Base-by-base conservation (phyloP, 805 yeast species). In the Cyberlindnera japonica region DNA sequence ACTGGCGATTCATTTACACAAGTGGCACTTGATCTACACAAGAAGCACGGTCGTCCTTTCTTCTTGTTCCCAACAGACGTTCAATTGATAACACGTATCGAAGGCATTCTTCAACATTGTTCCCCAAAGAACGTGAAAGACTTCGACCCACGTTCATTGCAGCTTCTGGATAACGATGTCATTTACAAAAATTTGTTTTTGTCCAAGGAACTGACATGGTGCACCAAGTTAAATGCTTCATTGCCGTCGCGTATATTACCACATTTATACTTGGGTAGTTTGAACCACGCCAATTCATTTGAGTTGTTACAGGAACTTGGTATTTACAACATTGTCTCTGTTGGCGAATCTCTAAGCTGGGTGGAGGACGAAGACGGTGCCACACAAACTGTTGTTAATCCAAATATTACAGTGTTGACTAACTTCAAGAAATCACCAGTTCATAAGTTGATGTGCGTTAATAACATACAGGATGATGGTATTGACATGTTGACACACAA, bases 401-500 rank as follows among this genome's bases (percentile, higher is more conserved):
- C 36, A 5, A 56, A 49, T 22, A 54, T 54, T 33, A 32, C 55
- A 4, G 31, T 52, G 1, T 25, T 50, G 6, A 40, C 42, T 16
- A 45, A 43, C 11, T 49, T 53, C 39, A 14, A 35, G 4, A 23
- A 43, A 3, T 38, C 49, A 2, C 51, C 55, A 59, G 22, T 64
- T 50, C 29, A 45, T n/a, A 41, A 43, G 18, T 53, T 67, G 25
- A 53, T 85, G 79, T 70, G 73, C 45, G 76, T 91, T 27, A 73
- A 77, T 45, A 81, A 87, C 53, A 68, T 91, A 25, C 89, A 84
- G 54, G 98, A 91, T 59, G 96, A 91, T 60, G 97, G 98, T 1
- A 81, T 85, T 34, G 96, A 90, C 46, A 79, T 85, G 41, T 64
- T 90, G 35, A 70, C 83, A 0, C 63, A 65, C 26, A 74, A 83